These are phyloP conservation scores for Colletotrichum phormii DNA, from an alignment of 2,329 filamentous ascomycete genomes.

Conservation along the genomic window DNA sequence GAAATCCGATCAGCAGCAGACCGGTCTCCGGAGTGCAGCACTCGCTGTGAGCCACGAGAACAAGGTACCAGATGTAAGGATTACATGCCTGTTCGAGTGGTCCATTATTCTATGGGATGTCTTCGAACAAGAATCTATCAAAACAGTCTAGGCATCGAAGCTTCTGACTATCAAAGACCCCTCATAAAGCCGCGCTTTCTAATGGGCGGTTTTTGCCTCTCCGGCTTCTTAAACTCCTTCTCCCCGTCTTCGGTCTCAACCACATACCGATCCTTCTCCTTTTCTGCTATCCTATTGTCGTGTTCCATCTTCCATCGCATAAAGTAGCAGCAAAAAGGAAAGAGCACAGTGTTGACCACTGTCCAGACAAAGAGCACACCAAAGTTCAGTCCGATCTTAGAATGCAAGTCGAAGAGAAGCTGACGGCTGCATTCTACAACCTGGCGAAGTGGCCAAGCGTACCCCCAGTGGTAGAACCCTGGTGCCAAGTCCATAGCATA, in stretches of 20 bases:
- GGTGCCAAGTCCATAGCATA: conserved; percentile 70
- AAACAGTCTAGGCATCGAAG: too few relatives aligned
- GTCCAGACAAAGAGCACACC: conserved; percentile 70
- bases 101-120: not conserved
- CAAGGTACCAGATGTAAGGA: too few relatives aligned
- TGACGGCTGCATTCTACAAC: conserved; percentile 69
- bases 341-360: conserved; percentile 63
- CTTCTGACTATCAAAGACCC: conserved; percentile 37
- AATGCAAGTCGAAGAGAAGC: conserved; percentile 71
- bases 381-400: conserved; percentile 69
- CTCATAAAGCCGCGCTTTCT: conserved; percentile 47
- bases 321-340: conserved; percentile 60
- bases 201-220: conserved; percentile 43
- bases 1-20: too few relatives aligned
- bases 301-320: conserved; percentile 54
- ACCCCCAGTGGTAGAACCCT: conserved; percentile 71
- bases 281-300: conserved; percentile 42
- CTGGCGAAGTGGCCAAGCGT: conserved; percentile 72
- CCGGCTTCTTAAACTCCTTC: conserved; percentile 43
- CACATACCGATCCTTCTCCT: conserved; percentile 42
- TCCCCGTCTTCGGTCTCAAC: conserved; percentile 41
- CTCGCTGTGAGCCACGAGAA: too few relatives aligned
- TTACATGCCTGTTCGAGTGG: too few relatives aligned
- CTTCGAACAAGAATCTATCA: not conserved
- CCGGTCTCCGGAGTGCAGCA: too few relatives aligned